These are phyloP conservation scores for Aspergillus luchuensis DNA, from an alignment of 2,329 filamentous ascomycete species.

Conservation along the genomic window DNA sequence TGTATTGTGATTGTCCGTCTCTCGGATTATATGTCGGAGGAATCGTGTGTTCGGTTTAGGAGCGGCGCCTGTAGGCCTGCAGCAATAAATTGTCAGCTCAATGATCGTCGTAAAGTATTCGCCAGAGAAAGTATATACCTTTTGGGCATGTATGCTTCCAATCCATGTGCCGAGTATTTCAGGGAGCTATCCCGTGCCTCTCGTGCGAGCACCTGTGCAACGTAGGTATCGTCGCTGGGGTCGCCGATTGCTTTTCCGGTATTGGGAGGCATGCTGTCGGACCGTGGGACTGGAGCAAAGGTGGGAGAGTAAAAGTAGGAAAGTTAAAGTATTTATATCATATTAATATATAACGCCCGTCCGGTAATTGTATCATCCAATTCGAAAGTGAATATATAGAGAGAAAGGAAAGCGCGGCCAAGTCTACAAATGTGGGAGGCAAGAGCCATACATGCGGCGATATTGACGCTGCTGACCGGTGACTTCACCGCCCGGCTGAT, in stretches of 20 bases:
- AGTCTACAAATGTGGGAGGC: not conserved
- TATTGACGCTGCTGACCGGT: slow-evolving; percentile 1
- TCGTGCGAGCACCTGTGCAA: slow-evolving; percentile 74
- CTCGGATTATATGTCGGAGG: slow-evolving; percentile 80
- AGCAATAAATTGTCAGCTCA: slow-evolving; percentile 11
- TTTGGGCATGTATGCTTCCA: slow-evolving; percentile 65
- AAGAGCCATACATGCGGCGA: not conserved
- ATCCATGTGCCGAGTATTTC: slow-evolving; percentile 72
- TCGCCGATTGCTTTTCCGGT: slow-evolving; percentile 45
- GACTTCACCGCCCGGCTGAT: not conserved
- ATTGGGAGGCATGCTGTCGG: slow-evolving; percentile 30
- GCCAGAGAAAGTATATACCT: slow-evolving; percentile 43
- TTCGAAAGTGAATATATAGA: slow-evolving; percentile 2
- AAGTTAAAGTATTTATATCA: not conserved
- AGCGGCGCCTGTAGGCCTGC: slow-evolving; percentile 64
- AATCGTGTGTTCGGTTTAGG: slow-evolving; percentile 93
- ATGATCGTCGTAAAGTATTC: not conserved
- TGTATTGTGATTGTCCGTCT: slow-evolving; percentile 86
- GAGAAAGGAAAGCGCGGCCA: not conserved
- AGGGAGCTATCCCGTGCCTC: slow-evolving; percentile 75
- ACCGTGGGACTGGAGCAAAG: not conserved
- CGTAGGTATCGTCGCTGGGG: slow-evolving; percentile 58
- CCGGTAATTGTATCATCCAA: not conserved
- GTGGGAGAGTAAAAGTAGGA: not conserved
- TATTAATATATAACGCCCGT: not conserved